Conservation (phyloP, 345 rosid species). For the Draba incana region DNA sequence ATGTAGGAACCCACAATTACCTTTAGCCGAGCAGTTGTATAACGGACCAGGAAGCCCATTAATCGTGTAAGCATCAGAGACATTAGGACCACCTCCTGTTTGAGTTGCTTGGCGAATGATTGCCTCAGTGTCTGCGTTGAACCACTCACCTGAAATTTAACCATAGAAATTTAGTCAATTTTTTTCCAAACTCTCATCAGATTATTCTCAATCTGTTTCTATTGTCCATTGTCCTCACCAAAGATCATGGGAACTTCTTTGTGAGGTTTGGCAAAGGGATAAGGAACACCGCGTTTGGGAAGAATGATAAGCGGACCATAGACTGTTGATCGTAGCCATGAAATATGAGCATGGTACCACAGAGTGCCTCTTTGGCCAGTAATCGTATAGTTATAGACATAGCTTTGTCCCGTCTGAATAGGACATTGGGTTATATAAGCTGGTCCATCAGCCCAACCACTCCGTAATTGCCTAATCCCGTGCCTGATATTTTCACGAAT, state of each 20-base stretch:
- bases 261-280: conserved; percentile 75
- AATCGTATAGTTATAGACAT: conserved; percentile 71
- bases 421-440: conserved; percentile 77
- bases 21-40: conserved; percentile 78
- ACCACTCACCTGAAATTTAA: conserved; percentile 74
- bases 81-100: conserved; percentile 82
- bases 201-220: conserved; percentile 23
- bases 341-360: conserved; percentile 74
- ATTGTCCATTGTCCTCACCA: conserved; percentile 45
- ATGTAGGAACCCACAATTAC: conserved; percentile 37
- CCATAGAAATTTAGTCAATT: conserved; percentile 1
- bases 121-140: conserved; percentile 70
- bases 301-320: conserved; percentile 75
- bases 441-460: conserved; percentile 91
- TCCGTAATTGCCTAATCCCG: conserved; percentile 63
- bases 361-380: conserved; percentile 79
- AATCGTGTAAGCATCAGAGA: conserved; percentile 78
- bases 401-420: conserved; percentile 65
- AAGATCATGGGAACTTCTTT: conserved; percentile 73
- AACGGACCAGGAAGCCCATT: conserved; percentile 80
- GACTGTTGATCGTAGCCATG: conserved; percentile 77
- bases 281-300: conserved; percentile 62
- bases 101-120: conserved; percentile 66
- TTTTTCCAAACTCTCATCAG: conserved; percentile 16
- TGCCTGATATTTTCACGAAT: conserved; percentile 53